Percentiles rank a stretch among this genome's conserved stretches.
These are phyloP conservation scores for Delonix regia DNA, from an alignment of 306 rosid species.

Conservation along the genomic window DNA sequence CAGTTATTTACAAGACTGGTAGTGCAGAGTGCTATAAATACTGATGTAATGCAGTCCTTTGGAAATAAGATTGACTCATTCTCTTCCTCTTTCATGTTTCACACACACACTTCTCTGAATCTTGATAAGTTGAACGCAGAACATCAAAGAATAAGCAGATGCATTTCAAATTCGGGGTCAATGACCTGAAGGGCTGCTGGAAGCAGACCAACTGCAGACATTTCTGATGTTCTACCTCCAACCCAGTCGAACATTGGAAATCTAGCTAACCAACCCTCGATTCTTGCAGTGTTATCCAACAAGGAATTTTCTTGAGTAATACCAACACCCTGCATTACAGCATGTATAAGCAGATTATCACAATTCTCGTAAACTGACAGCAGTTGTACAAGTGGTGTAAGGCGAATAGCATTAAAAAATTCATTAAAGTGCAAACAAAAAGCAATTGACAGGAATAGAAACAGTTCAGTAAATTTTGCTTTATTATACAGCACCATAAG, in stretches of 20 bases:
- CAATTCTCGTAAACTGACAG: slow-evolving; percentile 6
- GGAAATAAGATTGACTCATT: too few species aligned
- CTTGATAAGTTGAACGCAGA: slow-evolving; percentile 29
- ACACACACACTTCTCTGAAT: too few species aligned
- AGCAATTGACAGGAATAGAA: not conserved
- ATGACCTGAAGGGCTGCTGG: slow-evolving; percentile 97
- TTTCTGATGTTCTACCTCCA: slow-evolving; percentile 93
- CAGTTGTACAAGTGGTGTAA: slow-evolving; percentile 24
- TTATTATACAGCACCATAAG: not conserved
- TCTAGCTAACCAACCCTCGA: slow-evolving; percentile 96
- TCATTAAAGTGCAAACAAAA: not conserved
- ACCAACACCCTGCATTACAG: slow-evolving; percentile 78
- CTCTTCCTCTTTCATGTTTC: too few species aligned
- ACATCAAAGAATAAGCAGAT: slow-evolving; percentile 10
- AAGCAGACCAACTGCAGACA: slow-evolving; percentile 99
- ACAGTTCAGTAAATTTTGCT: not conserved
- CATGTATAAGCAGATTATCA: slow-evolving; percentile 24
- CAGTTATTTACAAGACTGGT: too few species aligned
- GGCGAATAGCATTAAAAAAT: not conserved
- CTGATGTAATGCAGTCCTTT: too few species aligned
- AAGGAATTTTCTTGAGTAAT: slow-evolving; percentile 90
- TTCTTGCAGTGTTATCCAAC: slow-evolving; percentile 90
- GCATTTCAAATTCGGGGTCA: slow-evolving; percentile 29
- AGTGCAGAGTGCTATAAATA: too few species aligned
- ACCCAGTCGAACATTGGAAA: slow-evolving; percentile 99